A percentile compares a stretch with the other conserved stretches of the same genome.
phyloP scores from a whole-genome alignment of 208 protist species.

The Leishmania major region DNA sequence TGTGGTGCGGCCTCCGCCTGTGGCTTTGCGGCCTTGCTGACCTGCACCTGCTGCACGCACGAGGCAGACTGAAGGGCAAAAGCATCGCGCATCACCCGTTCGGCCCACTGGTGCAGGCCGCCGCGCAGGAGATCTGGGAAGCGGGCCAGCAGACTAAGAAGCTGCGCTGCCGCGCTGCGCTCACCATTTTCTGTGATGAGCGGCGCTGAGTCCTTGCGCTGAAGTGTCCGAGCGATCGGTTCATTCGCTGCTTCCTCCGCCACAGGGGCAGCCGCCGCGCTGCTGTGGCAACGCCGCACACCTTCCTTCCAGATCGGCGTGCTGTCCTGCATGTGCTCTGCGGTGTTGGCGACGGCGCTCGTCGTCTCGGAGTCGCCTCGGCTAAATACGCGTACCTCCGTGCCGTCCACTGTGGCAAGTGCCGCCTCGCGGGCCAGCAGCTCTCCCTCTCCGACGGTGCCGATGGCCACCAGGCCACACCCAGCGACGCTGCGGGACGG shows the following conservation, averaged over 20 bases:
- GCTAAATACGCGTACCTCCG: not conserved
- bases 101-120: conserved; percentile 1
- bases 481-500: conserved; percentile 34
- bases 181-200: not conserved
- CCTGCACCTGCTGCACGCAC: not conserved
- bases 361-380: not conserved
- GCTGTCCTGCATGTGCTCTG: not conserved
- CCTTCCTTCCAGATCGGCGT: not conserved
- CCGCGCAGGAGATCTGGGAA: not conserved
- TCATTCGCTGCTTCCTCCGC: not conserved
- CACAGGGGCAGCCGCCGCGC: too few relatives aligned
- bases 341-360: not conserved
- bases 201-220: not conserved
- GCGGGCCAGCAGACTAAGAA: not conserved
- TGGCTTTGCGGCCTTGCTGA: not conserved
- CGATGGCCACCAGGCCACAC: conserved; percentile 41
- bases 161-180: not conserved
- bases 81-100: conserved; percentile 7
- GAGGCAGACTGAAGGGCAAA: not conserved
- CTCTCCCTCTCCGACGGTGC: conserved; percentile 37
- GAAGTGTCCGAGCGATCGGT: not conserved
- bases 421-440: conserved; percentile 38
- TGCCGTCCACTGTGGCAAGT: not conserved
- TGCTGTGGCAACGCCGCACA: not conserved
- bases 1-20: not conserved